Conservation (phyloP, 2,329 filamentous ascomycete species). For the Pezicula neosporulosa region DNA sequence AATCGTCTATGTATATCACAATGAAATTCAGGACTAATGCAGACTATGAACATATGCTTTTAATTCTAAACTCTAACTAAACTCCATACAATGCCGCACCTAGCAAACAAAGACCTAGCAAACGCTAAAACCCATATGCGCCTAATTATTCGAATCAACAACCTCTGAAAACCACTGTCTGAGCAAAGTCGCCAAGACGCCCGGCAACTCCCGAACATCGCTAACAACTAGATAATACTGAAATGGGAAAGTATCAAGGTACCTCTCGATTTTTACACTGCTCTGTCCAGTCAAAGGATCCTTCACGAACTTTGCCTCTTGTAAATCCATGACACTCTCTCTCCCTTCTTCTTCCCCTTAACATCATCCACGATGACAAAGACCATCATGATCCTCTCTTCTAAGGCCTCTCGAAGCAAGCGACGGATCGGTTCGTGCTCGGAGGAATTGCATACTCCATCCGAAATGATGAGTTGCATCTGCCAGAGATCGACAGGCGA, state of each 20-base stretch:
- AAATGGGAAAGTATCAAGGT: slow-evolving; percentile 95
- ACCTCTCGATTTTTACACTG: slow-evolving; percentile 79
- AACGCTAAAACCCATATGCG: neutral
- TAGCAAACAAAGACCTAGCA: too few species aligned
- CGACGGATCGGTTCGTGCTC: slow-evolving; percentile 81
- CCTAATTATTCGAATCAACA: slow-evolving; percentile 20
- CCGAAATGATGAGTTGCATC: slow-evolving; percentile 85
- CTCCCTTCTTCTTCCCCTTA: slow-evolving; percentile 45
- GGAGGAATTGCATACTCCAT: slow-evolving; percentile 80
- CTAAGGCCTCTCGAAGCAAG: slow-evolving; percentile 81
- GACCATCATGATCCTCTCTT: slow-evolving; percentile 95
- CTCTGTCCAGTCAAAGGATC: slow-evolving; percentile 54
- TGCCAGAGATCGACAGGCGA: slow-evolving; percentile 83
- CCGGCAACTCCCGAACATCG: slow-evolving; percentile 85
- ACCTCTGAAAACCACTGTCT: slow-evolving; percentile 92
- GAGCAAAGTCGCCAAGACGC: slow-evolving; percentile 80
- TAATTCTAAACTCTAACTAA: too few species aligned
- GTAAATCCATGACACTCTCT: slow-evolving; percentile 80
- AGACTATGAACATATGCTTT: too few species aligned
- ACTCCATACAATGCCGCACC: too few species aligned
- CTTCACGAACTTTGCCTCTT: slow-evolving; percentile 77
- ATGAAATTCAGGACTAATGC: too few species aligned
- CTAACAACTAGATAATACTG: slow-evolving; percentile 94
- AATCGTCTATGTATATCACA: too few species aligned
- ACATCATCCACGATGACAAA: slow-evolving; percentile 89